Conservation (phyloP, 1,284 basidiomycete genomes). For the Pseudozyma sp. region DNA sequence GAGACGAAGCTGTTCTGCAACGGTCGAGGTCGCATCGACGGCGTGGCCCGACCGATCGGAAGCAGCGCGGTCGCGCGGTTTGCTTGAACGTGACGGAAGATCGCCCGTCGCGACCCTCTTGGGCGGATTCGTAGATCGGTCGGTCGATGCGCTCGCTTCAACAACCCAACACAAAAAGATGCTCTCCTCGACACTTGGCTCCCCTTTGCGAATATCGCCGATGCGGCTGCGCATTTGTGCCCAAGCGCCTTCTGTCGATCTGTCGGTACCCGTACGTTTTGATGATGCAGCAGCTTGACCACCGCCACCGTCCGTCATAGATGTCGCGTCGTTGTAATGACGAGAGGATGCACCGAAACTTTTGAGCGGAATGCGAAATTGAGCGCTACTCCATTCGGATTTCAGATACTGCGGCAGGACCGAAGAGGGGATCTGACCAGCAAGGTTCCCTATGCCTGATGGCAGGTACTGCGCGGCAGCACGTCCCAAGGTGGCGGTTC, state of each 20-base stretch:
- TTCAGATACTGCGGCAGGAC: slow-evolving; percentile 59
- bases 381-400: slow-evolving; percentile 60
- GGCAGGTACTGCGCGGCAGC: slow-evolving; percentile 50
- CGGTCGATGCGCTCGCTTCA: slow-evolving; percentile 4
- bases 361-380: slow-evolving; percentile 58
- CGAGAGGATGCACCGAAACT: slow-evolving; percentile 48
- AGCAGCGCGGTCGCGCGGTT: background rate
- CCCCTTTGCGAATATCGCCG: slow-evolving; percentile 58
- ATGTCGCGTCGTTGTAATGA: slow-evolving; percentile 10
- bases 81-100: slow-evolving; percentile 4
- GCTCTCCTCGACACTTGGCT: slow-evolving; percentile 55
- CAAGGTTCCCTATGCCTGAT: slow-evolving; percentile 38
- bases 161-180: slow-evolving; percentile 57
- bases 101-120: background rate
- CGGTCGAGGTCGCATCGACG: background rate
- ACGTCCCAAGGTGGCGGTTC: slow-evolving; percentile 29
- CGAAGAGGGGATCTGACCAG: slow-evolving; percentile 48
- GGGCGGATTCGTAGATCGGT: background rate
- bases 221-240: slow-evolving; percentile 57
- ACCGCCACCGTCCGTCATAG: slow-evolving; percentile 13
- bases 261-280: slow-evolving; percentile 26
- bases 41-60: background rate
- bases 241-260: slow-evolving; percentile 61
- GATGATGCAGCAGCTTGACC: slow-evolving; percentile 7
- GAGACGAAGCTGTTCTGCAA: slow-evolving; percentile 23